phyloP scores from a whole-genome alignment of 345 rosid genomes.

The Luvunga scandens region DNA sequence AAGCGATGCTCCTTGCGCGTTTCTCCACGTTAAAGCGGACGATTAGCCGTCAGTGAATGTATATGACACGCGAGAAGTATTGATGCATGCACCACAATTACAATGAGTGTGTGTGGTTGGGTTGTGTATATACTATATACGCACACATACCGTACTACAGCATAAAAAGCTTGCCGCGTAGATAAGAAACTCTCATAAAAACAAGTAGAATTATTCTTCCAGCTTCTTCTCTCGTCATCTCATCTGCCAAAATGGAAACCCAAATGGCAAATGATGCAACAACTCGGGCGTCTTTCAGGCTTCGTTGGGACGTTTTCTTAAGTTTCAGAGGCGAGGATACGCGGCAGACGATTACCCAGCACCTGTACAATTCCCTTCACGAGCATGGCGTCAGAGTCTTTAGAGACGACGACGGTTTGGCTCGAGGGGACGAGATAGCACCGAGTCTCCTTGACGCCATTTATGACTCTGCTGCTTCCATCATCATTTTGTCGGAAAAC shows the following conservation, averaged over 20 bases:
- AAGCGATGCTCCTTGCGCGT: no score
- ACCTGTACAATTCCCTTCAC: constrained; percentile 21
- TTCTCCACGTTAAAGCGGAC: no score
- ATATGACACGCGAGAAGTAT: no score
- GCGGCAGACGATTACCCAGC: constrained; percentile 29
- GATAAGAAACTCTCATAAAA: no score
- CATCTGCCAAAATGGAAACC: neutral
- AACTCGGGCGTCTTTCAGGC: constrained; percentile 31
- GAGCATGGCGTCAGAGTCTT: neutral
- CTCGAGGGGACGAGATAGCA: constrained; percentile 38
- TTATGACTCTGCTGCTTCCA: constrained; percentile 49
- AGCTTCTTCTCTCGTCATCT: no score
- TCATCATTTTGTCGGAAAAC: constrained; percentile 31
- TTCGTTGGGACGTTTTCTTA: constrained; percentile 49
- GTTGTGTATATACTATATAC: no score
- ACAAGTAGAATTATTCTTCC: no score
- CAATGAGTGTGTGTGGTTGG: no score
- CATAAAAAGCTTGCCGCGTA: no score
- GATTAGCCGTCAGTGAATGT: no score
- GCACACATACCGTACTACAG: no score
- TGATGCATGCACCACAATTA: no score
- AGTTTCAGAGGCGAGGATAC: constrained; percentile 63
- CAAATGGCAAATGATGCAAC: neutral
- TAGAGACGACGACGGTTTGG: constrained; percentile 38
- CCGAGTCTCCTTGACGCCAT: constrained; percentile 38